Evolutionary conservation across 352 stramenopile species (phyloP).

Genomic region (Lagenidium giganteum): DNA sequence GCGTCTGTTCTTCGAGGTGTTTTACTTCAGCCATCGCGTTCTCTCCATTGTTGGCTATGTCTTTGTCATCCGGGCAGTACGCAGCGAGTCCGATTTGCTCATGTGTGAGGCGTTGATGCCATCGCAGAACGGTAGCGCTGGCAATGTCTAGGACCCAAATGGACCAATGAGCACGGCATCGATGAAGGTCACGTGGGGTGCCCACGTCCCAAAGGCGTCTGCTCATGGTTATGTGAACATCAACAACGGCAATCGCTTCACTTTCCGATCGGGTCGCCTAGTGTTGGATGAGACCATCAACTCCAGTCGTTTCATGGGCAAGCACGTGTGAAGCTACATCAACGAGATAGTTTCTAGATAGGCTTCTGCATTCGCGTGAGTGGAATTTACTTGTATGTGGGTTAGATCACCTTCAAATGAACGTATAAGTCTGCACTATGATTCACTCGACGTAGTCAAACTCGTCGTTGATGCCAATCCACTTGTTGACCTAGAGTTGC

Average conservation of each 20-base stretch:
- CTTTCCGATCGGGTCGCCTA: slow-evolving; percentile 42
- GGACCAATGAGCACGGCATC: too few relatives aligned
- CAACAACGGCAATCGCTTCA: slow-evolving; percentile 45
- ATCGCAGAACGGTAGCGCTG: slow-evolving; percentile 21
- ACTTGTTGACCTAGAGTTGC: slow-evolving; percentile 83
- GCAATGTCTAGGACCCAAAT: slow-evolving; percentile 43
- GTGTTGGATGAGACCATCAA: slow-evolving; percentile 73
- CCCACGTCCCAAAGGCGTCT: slow-evolving; percentile 54
- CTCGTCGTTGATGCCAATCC: slow-evolving; percentile 81
- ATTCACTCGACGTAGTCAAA: slow-evolving; percentile 80
- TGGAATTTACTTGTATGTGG: too few relatives aligned
- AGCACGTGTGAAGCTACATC: too few relatives aligned
- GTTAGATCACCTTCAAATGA: neutral
- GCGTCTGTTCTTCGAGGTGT: slow-evolving; percentile 65
- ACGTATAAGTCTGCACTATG: neutral
- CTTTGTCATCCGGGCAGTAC: slow-evolving; percentile 61
- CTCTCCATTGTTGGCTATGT: slow-evolving; percentile 69
- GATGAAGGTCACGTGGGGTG: slow-evolving; percentile 56
- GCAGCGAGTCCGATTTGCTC: slow-evolving; percentile 51
- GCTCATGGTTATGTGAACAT: slow-evolving; percentile 36
- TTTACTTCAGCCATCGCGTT: slow-evolving; percentile 74
- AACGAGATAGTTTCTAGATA: too few relatives aligned
- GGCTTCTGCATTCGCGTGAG: too few relatives aligned
- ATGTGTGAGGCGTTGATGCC: slow-evolving; percentile 73
- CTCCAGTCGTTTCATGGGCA: slow-evolving; percentile 53